Evolutionary conservation across 2,329 filamentous ascomycete species (phyloP).

Genomic region (Chaetothyriales sp.): DNA sequence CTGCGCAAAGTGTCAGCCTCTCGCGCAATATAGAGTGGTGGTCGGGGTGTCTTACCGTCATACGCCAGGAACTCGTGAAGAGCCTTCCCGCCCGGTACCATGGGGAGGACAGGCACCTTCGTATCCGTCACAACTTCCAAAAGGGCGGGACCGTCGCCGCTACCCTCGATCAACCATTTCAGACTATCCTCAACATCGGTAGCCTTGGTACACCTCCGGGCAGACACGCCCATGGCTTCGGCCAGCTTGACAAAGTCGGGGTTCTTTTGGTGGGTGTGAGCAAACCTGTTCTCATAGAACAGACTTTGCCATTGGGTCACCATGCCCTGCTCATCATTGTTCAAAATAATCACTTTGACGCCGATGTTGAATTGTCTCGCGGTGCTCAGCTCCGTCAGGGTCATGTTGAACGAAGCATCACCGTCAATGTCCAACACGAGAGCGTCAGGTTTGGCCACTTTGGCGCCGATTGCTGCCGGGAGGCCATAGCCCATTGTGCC

Average conservation of each 20-base stretch:
- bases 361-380: constrained; percentile 93
- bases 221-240: constrained; percentile 79
- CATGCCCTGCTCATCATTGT: constrained; percentile 98
- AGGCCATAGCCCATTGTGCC: constrained; percentile 95
- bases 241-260: constrained; percentile 92
- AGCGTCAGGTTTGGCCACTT: constrained; percentile 68
- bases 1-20: constrained; percentile 28
- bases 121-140: constrained; percentile 74
- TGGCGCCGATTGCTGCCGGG: constrained; percentile 87
- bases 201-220: constrained; percentile 56
- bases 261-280: constrained; percentile 87
- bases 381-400: constrained; percentile 83
- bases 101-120: constrained; percentile 74
- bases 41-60: constrained; percentile 36
- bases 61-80: constrained; percentile 90
- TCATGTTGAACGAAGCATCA: constrained; percentile 99
- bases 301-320: constrained; percentile 97
- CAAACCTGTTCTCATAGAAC: constrained; percentile 86
- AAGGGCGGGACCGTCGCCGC: constrained; percentile 68
- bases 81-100: constrained; percentile 79
- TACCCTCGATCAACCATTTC: constrained; percentile 71
- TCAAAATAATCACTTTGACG: constrained; percentile 85
- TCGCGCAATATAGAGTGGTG: constrained; percentile 3
- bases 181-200: constrained; percentile 65
- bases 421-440: constrained; percentile 94